Evolutionary conservation across 1,139 yeast species (phyloP).

Genomic region (Magnusiomyces sp.): DNA sequence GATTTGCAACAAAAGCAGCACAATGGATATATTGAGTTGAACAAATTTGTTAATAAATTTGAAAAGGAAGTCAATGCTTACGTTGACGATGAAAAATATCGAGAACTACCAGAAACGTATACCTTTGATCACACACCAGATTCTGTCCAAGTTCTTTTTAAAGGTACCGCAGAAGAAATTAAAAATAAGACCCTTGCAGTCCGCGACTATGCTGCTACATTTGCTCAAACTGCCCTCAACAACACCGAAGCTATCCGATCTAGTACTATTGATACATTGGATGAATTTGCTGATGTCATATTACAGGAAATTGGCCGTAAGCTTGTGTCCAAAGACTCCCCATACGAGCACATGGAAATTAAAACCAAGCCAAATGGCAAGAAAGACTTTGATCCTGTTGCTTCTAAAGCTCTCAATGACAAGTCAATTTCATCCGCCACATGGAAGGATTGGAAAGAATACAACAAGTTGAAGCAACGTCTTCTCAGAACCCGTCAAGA

Average conservation of each 20-base stretch:
- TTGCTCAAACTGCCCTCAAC: conserved; percentile 28
- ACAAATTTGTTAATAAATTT: conserved; percentile 15
- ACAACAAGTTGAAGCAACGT: conserved; percentile 48
- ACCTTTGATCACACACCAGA: conserved; percentile 16
- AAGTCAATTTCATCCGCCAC: conserved; percentile 29
- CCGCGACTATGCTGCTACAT: conserved; percentile 25
- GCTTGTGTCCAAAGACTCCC: conserved; percentile 18
- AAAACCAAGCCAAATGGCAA: conserved; percentile 5
- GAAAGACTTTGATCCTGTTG: conserved; percentile 1
- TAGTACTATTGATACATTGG: conserved; percentile 33
- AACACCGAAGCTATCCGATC: conserved; percentile 30
- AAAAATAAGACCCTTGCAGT: conserved; percentile 28
- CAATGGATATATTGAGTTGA: conserved; percentile 9
- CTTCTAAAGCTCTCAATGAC: conserved; percentile 15
- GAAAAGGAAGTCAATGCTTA: conserved; percentile 15
- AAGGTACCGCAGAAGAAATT: conserved; percentile 24
- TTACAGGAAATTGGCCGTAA: conserved; percentile 32
- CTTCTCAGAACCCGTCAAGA: conserved; percentile 50
- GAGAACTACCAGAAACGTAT: conserved; percentile 3
- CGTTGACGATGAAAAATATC: conserved; percentile 7
- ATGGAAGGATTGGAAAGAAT: conserved; percentile 66
- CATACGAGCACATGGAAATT: conserved; percentile 6
- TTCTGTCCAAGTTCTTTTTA: conserved; percentile 24
- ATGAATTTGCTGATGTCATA: conserved; percentile 33
- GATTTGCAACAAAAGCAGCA: conserved; percentile 19